These are phyloP conservation scores for Sphaerulina musiva DNA, from an alignment of 2,329 filamentous ascomycete species.

Conservation along the genomic window DNA sequence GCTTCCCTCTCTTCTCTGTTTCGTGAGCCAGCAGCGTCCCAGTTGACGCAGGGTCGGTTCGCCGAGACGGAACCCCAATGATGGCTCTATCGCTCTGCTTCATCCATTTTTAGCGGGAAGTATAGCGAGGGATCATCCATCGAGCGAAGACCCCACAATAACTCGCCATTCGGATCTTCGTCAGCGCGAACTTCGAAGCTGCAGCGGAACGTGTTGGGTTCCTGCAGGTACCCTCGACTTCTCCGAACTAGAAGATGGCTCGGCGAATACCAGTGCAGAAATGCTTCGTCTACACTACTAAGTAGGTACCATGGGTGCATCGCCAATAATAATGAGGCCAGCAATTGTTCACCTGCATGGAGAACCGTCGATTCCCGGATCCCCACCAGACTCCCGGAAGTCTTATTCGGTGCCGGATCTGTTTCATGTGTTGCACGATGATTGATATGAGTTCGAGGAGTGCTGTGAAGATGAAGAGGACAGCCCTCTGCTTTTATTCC, in stretches of 20 bases:
- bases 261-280: not conserved
- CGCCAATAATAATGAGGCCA: not conserved
- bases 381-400: conserved; percentile 9
- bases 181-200: conserved; percentile 6
- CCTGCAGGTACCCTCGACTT: conserved; percentile 4
- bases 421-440: conserved; percentile 2
- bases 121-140: not conserved
- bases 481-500: not conserved
- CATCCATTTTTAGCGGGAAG: conserved; percentile 4
- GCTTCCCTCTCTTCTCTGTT: not conserved
- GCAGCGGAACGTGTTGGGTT: not conserved
- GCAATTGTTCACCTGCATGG: not conserved
- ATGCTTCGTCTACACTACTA: not conserved
- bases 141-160: conserved; percentile 1
- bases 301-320: too few relatives aligned
- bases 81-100: not conserved
- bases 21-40: not conserved
- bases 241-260: conserved; percentile 4
- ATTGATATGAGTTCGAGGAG: not conserved
- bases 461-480: not conserved
- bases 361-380: not conserved
- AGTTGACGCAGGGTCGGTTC: not conserved
- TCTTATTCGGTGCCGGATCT: conserved; percentile 4
- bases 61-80: conserved; percentile 5
- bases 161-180: conserved; percentile 9